These are phyloP conservation scores for Neurospora sp. DNA, from an alignment of 495 filamentous ascomycete genomes.

Conservation along the genomic window DNA sequence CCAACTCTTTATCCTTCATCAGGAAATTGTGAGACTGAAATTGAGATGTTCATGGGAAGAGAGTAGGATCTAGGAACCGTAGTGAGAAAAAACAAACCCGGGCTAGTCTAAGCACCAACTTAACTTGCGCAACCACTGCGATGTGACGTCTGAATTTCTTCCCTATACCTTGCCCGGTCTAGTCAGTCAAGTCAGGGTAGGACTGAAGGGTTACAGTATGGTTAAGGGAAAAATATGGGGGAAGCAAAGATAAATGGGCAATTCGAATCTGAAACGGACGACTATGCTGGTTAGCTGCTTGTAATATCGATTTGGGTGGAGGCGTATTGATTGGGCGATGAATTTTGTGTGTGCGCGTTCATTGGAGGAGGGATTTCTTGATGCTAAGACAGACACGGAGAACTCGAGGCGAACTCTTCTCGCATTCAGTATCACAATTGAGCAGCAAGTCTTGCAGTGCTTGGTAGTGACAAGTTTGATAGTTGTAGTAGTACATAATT, in stretches of 20 bases:
- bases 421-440: neutral
- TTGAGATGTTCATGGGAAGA: neutral
- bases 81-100: neutral
- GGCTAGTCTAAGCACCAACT: neutral
- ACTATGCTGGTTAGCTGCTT: neutral
- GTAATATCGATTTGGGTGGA: neutral
- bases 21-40: neutral
- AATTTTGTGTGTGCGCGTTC: neutral
- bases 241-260: neutral
- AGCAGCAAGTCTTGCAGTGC: neutral
- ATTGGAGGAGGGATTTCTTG: neutral
- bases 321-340: neutral
- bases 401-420: neutral
- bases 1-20: neutral
- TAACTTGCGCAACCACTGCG: neutral
- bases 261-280: neutral
- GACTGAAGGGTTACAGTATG: neutral
- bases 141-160: neutral
- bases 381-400: neutral
- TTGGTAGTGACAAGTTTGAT: neutral
- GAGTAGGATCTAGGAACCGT: neutral
- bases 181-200: neutral
- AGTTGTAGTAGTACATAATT: slow-evolving; percentile 9
- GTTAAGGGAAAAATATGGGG: neutral
- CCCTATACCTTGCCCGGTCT: neutral